These are phyloP conservation scores for Jaapia argillacea DNA, from an alignment of 768 basidiomycete genomes.

Conservation along the genomic window DNA sequence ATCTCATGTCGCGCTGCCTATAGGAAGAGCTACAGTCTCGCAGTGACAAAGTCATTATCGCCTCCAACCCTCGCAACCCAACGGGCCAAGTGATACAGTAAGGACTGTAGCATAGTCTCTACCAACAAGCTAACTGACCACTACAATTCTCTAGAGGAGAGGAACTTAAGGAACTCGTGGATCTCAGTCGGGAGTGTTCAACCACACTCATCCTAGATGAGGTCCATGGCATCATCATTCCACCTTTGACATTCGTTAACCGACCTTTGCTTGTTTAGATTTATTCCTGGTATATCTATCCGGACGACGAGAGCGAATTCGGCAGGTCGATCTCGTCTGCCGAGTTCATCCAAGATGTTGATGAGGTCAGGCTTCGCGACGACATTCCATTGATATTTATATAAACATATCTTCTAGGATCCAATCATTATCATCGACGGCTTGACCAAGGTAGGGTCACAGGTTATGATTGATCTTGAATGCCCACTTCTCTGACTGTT, in stretches of 20 bases:
- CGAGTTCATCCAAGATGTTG: conserved; percentile 77
- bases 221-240: conserved; percentile 24
- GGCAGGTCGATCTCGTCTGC: conserved; percentile 80
- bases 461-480: background rate
- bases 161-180: conserved; percentile 73
- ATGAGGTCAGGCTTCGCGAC: no score
- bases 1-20: background rate
- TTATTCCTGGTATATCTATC: conserved; percentile 94
- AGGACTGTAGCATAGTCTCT: conserved; percentile 6
- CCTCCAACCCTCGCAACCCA: conserved; percentile 91
- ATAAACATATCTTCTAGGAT: no score
- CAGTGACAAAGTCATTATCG: conserved; percentile 75
- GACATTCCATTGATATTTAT: no score
- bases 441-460: conserved; percentile 85
- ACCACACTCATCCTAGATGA: conserved; percentile 84
- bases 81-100: conserved; percentile 83
- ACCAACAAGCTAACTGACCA: background rate
- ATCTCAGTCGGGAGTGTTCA: conserved; percentile 52
- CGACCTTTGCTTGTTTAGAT: conserved; percentile 39
- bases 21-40: conserved; percentile 69
- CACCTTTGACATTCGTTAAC: background rate
- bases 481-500: conserved; percentile 11
- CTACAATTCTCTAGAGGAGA: conserved; percentile 54
- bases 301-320: conserved; percentile 59
- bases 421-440: conserved; percentile 83